Conservation (phyloP, 1,284 basidiomycete genomes). For the Mrakiaceae sp. region DNA sequence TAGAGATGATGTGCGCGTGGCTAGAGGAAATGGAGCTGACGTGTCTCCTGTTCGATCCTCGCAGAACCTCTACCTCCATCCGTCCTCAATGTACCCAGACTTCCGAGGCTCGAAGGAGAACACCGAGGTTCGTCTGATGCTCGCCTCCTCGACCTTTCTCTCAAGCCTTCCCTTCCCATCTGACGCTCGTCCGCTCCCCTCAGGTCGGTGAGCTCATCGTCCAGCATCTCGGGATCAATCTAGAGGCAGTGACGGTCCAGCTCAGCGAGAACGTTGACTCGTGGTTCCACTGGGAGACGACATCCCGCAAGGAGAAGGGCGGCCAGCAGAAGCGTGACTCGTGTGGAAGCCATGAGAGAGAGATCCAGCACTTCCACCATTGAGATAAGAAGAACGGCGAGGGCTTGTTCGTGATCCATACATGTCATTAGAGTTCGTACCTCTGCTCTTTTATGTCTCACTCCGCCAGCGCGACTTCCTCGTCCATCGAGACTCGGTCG, state of each 20-base stretch:
- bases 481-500: too few species aligned
- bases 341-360: not conserved
- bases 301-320: constrained; percentile 1
- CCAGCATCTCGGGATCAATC: constrained; percentile 22
- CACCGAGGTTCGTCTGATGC: constrained; percentile 23
- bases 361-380: not conserved
- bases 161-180: not conserved
- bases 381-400: not conserved
- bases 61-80: constrained; percentile 31
- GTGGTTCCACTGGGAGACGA: constrained; percentile 13
- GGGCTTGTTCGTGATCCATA: too few species aligned
- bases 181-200: not conserved
- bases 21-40: not conserved
- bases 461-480: too few species aligned
- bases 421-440: too few species aligned
- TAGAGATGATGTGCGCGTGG: too few species aligned
- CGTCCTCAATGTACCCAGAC: constrained; percentile 20
- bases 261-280: constrained; percentile 19
- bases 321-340: constrained; percentile 3
- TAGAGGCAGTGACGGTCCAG: constrained; percentile 17
- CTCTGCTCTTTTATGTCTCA: too few species aligned
- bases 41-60: not conserved
- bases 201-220: constrained; percentile 27
- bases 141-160: not conserved
- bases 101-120: constrained; percentile 34